Percentiles rank a stretch among this genome's conserved stretches.
phyloP scores from a whole-genome alignment of 2,329 filamentous ascomycete genomes.

The Piedraia hortae region DNA sequence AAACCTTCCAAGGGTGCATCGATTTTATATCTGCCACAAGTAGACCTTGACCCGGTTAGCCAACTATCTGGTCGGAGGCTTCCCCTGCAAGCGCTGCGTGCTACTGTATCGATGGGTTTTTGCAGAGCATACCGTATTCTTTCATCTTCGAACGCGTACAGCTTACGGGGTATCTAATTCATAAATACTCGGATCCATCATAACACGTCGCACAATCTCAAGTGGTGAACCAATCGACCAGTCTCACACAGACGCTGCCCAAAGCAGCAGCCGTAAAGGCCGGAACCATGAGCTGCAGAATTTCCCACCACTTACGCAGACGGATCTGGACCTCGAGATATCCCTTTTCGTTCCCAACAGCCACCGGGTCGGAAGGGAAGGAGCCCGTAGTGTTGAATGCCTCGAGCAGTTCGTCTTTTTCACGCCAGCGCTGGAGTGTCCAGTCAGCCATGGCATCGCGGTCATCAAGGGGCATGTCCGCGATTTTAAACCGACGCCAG shows the following conservation, averaged over 20 bases:
- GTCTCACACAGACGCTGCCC: conserved; percentile 9
- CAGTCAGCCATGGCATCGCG: conserved; percentile 49
- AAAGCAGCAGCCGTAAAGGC: conserved; percentile 13
- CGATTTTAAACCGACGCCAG: conserved; percentile 64
- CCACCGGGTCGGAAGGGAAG: conserved; percentile 42
- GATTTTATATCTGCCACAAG: no score
- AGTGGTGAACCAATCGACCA: conserved; percentile 9
- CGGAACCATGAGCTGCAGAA: conserved; percentile 19
- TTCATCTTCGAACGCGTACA: no score
- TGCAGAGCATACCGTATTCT: no score
- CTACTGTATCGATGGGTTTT: no score
- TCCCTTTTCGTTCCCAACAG: conserved; percentile 10
- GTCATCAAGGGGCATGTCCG: conserved; percentile 53
- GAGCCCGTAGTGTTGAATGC: conserved; percentile 43
- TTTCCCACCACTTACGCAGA: conserved; percentile 15
- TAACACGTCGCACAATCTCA: no score
- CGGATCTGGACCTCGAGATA: conserved; percentile 22
- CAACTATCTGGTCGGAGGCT: no score
- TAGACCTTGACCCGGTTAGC: no score
- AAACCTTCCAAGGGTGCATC: conserved; percentile 28
- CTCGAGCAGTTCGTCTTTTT: conserved; percentile 74
- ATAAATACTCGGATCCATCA: no score
- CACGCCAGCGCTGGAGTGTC: conserved; percentile 61
- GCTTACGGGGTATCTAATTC: no score
- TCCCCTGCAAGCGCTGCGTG: no score